phyloP scores from a whole-genome alignment of 345 rosid species.

The Salix arbutifolia region DNA sequence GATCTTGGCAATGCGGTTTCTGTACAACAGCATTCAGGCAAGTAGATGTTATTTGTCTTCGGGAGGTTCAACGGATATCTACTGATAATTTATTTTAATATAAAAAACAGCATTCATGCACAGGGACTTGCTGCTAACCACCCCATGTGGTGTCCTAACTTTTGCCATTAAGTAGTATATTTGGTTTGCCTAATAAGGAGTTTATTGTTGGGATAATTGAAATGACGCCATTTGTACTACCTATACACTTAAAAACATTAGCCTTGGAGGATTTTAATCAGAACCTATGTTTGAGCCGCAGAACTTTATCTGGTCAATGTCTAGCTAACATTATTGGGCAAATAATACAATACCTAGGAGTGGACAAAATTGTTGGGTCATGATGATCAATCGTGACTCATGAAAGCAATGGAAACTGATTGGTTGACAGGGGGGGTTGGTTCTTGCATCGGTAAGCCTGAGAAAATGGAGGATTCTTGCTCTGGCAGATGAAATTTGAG shows the following conservation, averaged over 20 bases:
- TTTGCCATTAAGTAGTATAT: background rate
- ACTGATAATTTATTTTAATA: no score
- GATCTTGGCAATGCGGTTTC: background rate
- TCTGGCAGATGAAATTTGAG: background rate
- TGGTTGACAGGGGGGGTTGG: background rate
- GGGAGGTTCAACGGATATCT: no score
- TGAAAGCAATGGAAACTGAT: background rate
- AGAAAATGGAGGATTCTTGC: background rate
- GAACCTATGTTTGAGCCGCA: background rate
- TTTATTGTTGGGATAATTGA: background rate
- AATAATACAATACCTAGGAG: background rate
- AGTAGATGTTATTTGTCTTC: background rate
- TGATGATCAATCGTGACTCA: background rate
- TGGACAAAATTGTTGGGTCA: background rate
- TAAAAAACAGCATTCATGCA: background rate
- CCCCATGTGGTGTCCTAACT: slow-evolving; percentile 10
- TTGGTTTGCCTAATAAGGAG: slow-evolving; percentile 16
- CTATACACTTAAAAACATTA: background rate
- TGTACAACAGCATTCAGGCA: background rate
- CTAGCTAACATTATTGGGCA: background rate
- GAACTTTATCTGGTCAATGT: background rate
- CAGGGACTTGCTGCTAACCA: slow-evolving; percentile 13
- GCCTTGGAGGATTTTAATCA: background rate
- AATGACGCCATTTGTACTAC: background rate
- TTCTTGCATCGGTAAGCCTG: background rate